Conservation (phyloP, 2,329 filamentous ascomycete species). For the Diaporthe citrichinensis region DNA sequence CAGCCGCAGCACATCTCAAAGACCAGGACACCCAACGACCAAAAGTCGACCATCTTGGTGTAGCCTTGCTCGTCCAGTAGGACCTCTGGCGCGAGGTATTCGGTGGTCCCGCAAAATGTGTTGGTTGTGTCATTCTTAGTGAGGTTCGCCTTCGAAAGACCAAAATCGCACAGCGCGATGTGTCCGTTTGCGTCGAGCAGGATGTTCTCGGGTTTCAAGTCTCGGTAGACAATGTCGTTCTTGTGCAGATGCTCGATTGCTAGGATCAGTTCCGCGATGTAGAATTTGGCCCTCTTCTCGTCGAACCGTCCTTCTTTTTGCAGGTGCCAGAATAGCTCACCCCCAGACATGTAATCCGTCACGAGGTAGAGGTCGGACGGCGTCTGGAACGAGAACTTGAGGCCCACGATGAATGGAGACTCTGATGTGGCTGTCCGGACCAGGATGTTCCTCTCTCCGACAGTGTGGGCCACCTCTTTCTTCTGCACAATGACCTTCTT, state of each 20-base stretch:
- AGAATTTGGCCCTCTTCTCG: slow-evolving; percentile 96
- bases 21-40: slow-evolving; percentile 96
- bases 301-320: slow-evolving; percentile 97
- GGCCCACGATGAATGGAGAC: slow-evolving; percentile 95
- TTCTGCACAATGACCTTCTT: slow-evolving; percentile 99
- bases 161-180: slow-evolving; percentile 97
- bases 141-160: slow-evolving; percentile 95
- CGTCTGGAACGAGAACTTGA: slow-evolving; percentile 99
- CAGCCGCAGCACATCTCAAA: slow-evolving; percentile 99
- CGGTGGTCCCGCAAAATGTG: slow-evolving; percentile 98
- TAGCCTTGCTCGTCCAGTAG: slow-evolving; percentile 96
- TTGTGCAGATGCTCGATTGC: slow-evolving; percentile 95
- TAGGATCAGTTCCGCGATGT: slow-evolving; percentile 97
- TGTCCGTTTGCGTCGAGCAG: slow-evolving; percentile 96
- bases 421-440: slow-evolving; percentile 96
- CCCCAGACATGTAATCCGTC: slow-evolving; percentile 99
- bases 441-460: slow-evolving; percentile 96
- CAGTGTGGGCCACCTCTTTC: slow-evolving; percentile 97
- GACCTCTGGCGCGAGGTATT: slow-evolving; percentile 96
- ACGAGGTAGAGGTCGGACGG: slow-evolving; percentile 98
- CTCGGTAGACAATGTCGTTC: slow-evolving; percentile 97
- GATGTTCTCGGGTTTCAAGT: slow-evolving; percentile 98
- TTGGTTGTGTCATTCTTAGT: slow-evolving; percentile 98
- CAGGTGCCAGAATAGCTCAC: slow-evolving; percentile 98
- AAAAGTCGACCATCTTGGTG: slow-evolving; percentile 99